phyloP scores from a whole-genome alignment of 2,329 filamentous ascomycete genomes.

The Catunica adiposa region DNA sequence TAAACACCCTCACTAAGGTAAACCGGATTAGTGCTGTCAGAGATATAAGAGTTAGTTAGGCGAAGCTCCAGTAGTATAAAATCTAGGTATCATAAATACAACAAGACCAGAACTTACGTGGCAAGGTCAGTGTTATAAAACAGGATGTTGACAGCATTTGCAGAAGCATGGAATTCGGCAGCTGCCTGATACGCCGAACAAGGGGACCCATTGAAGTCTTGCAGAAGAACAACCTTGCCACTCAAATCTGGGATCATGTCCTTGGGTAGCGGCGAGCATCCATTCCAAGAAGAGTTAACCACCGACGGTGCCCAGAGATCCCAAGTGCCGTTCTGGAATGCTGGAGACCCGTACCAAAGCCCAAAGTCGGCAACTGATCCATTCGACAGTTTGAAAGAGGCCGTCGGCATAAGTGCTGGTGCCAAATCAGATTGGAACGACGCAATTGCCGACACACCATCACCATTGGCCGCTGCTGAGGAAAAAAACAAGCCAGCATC shows the following conservation, averaged over 20 bases:
- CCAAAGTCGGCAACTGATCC: neutral
- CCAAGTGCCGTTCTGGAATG: neutral
- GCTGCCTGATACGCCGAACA: neutral
- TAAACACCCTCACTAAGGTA: neutral
- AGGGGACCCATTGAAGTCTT: neutral
- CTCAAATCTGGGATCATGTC: neutral
- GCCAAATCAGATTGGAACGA: conserved; percentile 19
- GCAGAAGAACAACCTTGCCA: neutral
- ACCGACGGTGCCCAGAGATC: neutral
- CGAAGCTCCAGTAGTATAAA: no score
- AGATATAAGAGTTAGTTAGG: no score
- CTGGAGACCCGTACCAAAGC: neutral
- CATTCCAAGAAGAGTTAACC: neutral
- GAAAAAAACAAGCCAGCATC: conserved; percentile 29
- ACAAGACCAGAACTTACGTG: no score
- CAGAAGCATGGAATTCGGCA: neutral
- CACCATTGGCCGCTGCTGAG: conserved; percentile 31
- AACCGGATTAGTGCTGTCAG: neutral
- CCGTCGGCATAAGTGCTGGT: neutral
- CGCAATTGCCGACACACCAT: conserved; percentile 30
- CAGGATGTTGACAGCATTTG: neutral
- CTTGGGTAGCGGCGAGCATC: neutral
- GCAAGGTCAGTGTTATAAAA: neutral
- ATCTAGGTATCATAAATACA: no score
- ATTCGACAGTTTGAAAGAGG: neutral